phyloP scores from a whole-genome alignment of 768 basidiomycete genomes.

The Russula dissimulans region DNA sequence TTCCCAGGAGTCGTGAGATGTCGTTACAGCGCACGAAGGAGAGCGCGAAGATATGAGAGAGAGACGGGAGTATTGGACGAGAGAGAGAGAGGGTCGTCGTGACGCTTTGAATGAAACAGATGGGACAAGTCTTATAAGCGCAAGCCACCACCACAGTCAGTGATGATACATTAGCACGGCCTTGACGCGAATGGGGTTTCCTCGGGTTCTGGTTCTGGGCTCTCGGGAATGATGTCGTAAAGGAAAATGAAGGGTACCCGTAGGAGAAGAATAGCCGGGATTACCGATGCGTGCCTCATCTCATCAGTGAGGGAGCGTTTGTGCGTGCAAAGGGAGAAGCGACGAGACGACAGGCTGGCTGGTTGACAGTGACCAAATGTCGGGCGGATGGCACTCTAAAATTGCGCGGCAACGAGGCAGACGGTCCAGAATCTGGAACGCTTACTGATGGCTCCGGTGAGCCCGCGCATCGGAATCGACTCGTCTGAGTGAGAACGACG shows the following conservation, averaged over 20 bases:
- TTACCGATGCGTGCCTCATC: slow-evolving; percentile 9
- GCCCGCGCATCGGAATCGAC: not conserved
- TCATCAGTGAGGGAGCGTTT: not conserved
- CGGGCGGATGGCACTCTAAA: slow-evolving; percentile 13
- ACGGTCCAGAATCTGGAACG: slow-evolving; percentile 7
- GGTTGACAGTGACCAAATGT: not conserved
- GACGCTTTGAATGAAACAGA: not conserved
- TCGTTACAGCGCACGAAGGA: slow-evolving; percentile 4
- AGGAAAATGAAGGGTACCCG: slow-evolving; percentile 6
- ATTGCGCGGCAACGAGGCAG: slow-evolving; percentile 13
- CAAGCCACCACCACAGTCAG: not conserved
- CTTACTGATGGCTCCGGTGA: slow-evolving; percentile 15
- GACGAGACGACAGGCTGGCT: not conserved
- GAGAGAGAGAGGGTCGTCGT: not conserved
- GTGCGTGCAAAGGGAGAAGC: not conserved
- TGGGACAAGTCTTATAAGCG: slow-evolving; percentile 10
- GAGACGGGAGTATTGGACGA: not conserved
- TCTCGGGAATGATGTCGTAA: slow-evolving; percentile 13
- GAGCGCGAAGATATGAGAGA: not conserved
- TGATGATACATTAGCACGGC: not conserved
- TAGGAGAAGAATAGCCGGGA: slow-evolving; percentile 2
- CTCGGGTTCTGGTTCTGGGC: slow-evolving; percentile 12
- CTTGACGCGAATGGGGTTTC: slow-evolving; percentile 1
- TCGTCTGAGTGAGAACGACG: too few species aligned
- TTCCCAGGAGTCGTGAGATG: slow-evolving; percentile 7